Percentiles rank a stretch among this genome's conserved stretches.
Conservation (phyloP, 2,329 filamentous ascomycete species). For the Verticillium longisporum region DNA sequence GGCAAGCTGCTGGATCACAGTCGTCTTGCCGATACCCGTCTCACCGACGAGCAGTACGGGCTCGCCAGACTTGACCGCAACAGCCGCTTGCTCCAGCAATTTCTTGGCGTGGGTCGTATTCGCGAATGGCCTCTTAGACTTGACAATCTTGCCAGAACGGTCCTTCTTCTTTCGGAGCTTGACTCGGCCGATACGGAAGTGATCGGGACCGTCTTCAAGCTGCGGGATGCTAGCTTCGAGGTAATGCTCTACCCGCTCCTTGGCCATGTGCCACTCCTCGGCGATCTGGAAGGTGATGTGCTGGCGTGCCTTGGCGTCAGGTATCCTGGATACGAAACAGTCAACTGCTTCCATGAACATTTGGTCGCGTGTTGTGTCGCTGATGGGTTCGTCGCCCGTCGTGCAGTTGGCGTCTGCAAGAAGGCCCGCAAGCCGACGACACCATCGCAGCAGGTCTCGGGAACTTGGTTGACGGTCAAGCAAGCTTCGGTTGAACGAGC, state of each 20-base stretch:
- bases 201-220: constrained; percentile 54
- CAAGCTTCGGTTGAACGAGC: constrained; percentile 38
- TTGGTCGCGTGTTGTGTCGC: constrained; percentile 65
- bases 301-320: constrained; percentile 54
- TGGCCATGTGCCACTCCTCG: constrained; percentile 79
- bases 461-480: constrained; percentile 52
- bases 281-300: constrained; percentile 65
- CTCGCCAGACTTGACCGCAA: constrained; percentile 76
- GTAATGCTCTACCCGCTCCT: constrained; percentile 73
- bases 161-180: constrained; percentile 50
- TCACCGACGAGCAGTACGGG: constrained; percentile 94
- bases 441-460: constrained; percentile 88
- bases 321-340: constrained; percentile 79
- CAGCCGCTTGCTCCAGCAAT: constrained; percentile 81
- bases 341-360: constrained; percentile 94
- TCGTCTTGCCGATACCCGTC: constrained; percentile 97
- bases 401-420: constrained; percentile 53
- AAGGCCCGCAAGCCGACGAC: constrained; percentile 64
- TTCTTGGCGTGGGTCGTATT: constrained; percentile 79
- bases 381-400: constrained; percentile 62
- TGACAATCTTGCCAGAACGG: constrained; percentile 38
- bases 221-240: constrained; percentile 65
- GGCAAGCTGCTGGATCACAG: constrained; percentile 87
- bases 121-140: constrained; percentile 67
- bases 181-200: constrained; percentile 60